Conservation (phyloP, 1,284 basidiomycete genomes). For the Pseudozyma hubeiensis region DNA sequence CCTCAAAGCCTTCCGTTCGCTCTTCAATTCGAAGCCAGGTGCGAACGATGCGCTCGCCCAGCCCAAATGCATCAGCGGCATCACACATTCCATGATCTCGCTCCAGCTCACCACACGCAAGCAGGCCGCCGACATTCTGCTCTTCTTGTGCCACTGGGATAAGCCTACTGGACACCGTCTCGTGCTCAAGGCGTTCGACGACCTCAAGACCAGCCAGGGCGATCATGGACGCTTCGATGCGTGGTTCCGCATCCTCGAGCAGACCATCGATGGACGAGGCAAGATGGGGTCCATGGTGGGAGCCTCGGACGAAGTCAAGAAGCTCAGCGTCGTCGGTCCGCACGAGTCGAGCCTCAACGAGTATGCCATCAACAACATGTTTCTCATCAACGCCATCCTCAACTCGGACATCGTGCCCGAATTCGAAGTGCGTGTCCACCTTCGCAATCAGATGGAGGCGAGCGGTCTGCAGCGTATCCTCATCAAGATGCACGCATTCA, state of each 20-base stretch:
- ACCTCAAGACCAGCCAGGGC: constrained; percentile 54
- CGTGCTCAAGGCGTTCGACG: constrained; percentile 71
- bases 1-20: constrained; percentile 85
- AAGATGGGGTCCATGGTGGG: constrained; percentile 96
- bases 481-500: constrained; percentile 78
- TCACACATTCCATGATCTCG: constrained; percentile 86
- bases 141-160: constrained; percentile 72
- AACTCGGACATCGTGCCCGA: constrained; percentile 64
- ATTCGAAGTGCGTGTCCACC: constrained; percentile 83
- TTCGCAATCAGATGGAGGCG: constrained; percentile 87
- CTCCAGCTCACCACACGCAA: constrained; percentile 84
- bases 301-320: constrained; percentile 86
- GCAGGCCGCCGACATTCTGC: constrained; percentile 80
- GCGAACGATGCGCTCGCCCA: constrained; percentile 83
- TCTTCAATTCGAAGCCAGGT: constrained; percentile 82
- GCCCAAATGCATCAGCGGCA: constrained; percentile 81
- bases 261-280: constrained; percentile 83
- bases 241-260: constrained; percentile 89
- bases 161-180: constrained; percentile 71
- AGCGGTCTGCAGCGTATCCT: constrained; percentile 84
- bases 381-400: constrained; percentile 61
- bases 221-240: constrained; percentile 77
- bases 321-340: constrained; percentile 70
- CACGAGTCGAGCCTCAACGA: constrained; percentile 84
- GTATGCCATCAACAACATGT: constrained; percentile 60